A percentile compares a stretch with the other conserved stretches of the same genome.
Conservation (phyloP, 75 land plant species). For the Gnetum montanum region DNA sequence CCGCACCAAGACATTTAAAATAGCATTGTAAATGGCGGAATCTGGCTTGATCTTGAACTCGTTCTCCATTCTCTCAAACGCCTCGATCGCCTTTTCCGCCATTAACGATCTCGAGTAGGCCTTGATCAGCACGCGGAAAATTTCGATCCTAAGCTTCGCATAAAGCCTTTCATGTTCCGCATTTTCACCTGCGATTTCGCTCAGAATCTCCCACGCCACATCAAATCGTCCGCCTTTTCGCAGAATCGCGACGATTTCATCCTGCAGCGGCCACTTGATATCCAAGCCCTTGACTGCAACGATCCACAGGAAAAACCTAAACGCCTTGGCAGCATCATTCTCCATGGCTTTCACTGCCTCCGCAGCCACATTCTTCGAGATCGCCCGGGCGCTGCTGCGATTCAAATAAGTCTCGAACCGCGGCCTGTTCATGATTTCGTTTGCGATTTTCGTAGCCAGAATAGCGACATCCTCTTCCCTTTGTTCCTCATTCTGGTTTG, state of each 20-base stretch:
- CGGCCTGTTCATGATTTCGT: too few species aligned
- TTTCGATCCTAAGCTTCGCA: conserved; percentile 6
- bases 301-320: conserved; percentile 49
- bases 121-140: conserved; percentile 29
- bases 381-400: too few species aligned
- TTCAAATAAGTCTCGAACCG: too few species aligned
- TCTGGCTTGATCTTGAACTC: conserved; percentile 30
- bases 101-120: conserved; percentile 21
- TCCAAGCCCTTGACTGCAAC: conserved; percentile 10
- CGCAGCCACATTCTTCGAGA: background rate
- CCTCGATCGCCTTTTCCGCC: conserved; percentile 49
- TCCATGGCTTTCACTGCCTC: background rate
- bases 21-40: conserved; percentile 27
- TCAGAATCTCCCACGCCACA: conserved; percentile 29
- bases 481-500: too few species aligned
- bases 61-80: conserved; percentile 33
- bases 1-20: conserved; percentile 23
- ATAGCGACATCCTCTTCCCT: too few species aligned
- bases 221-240: conserved; percentile 9
- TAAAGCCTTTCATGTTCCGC: too few species aligned
- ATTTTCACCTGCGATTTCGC: conserved; percentile 8
- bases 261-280: conserved; percentile 3
- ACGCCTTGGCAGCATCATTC: conserved; percentile 10
- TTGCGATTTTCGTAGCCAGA: too few species aligned
- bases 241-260: conserved; percentile 18